phyloP scores from a whole-genome alignment of 108 stramenopile genomes.

The Pseudonitzschia multiseries region DNA sequence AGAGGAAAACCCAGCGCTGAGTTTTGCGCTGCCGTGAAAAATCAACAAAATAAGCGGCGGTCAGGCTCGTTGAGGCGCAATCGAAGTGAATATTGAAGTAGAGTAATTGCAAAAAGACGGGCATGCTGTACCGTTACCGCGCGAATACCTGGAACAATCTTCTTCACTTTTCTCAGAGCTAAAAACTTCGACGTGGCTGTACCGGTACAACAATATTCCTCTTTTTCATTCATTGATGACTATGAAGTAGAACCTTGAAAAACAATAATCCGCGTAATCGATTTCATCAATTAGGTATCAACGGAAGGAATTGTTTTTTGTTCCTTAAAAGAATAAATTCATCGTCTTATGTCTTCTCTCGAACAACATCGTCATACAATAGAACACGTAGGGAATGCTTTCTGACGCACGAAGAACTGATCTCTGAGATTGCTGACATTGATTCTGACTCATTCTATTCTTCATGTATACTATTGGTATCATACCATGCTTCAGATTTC shows the following conservation, averaged over 20 bases:
- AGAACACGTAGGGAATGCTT: slow-evolving; percentile 1
- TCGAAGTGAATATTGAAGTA: too few species aligned
- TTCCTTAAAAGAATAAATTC: not conserved
- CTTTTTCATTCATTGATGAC: not conserved
- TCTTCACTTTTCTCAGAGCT: not conserved
- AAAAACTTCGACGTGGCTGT: not conserved
- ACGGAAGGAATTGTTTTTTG: not conserved
- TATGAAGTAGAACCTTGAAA: not conserved
- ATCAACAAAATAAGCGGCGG: too few species aligned
- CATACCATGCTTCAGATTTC: not conserved
- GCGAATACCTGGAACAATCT: not conserved
- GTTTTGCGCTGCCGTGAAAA: too few species aligned
- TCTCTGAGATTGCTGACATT: not conserved
- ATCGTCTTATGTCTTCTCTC: not conserved
- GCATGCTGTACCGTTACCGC: too few species aligned
- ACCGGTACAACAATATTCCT: too few species aligned
- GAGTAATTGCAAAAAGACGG: too few species aligned
- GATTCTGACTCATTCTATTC: slow-evolving; percentile 5
- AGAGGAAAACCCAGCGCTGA: too few species aligned
- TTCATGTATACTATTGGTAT: not conserved
- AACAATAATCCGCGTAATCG: not conserved
- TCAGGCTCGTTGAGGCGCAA: too few species aligned
- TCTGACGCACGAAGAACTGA: slow-evolving; percentile 13
- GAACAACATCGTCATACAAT: not conserved
- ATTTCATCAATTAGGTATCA: not conserved